phyloP scores from a whole-genome alignment of 768 basidiomycete species.

The Jaapia argillacea region DNA sequence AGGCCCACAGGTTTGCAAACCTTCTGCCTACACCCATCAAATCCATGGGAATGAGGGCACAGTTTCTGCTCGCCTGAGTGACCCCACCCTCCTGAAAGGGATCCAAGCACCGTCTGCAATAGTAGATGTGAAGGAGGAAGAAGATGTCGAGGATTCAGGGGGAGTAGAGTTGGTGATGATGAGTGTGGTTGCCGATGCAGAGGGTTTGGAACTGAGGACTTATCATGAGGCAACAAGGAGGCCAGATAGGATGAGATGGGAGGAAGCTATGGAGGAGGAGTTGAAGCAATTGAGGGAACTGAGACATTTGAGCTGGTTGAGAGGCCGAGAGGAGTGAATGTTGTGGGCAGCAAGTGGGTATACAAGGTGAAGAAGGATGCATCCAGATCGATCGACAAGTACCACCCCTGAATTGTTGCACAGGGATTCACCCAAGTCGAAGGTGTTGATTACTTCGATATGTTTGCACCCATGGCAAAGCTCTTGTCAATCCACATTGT shows the following conservation, averaged over 20 bases:
- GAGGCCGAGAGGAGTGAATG: slow-evolving; percentile 12
- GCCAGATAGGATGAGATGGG: slow-evolving; percentile 2
- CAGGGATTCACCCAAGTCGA: slow-evolving; percentile 21
- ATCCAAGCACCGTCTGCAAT: not conserved
- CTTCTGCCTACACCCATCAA: slow-evolving; percentile 1
- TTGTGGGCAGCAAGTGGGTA: slow-evolving; percentile 19
- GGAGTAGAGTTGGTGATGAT: slow-evolving; percentile 82
- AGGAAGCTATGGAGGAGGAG: slow-evolving; percentile 2
- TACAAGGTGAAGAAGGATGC: slow-evolving; percentile 17
- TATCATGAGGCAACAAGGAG: slow-evolving; percentile 2
- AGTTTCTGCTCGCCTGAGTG: not conserved
- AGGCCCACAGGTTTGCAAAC: not conserved
- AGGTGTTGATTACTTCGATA: slow-evolving; percentile 18
- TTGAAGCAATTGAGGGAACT: not conserved
- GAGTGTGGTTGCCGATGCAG: slow-evolving; percentile 49
- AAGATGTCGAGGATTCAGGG: slow-evolving; percentile 82
- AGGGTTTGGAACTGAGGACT: not conserved
- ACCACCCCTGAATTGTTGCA: slow-evolving; percentile 20
- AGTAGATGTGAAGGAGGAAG: slow-evolving; percentile 17
- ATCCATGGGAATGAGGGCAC: not conserved
- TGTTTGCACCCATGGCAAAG: slow-evolving; percentile 20
- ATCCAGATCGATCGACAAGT: slow-evolving; percentile 12
- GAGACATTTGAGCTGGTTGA: slow-evolving; percentile 18
- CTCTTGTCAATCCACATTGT: slow-evolving; percentile 13
- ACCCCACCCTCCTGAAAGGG: not conserved